phyloP scores from a whole-genome alignment of 805 yeast genomes.

The Saccharomyces cerevisiae region DNA sequence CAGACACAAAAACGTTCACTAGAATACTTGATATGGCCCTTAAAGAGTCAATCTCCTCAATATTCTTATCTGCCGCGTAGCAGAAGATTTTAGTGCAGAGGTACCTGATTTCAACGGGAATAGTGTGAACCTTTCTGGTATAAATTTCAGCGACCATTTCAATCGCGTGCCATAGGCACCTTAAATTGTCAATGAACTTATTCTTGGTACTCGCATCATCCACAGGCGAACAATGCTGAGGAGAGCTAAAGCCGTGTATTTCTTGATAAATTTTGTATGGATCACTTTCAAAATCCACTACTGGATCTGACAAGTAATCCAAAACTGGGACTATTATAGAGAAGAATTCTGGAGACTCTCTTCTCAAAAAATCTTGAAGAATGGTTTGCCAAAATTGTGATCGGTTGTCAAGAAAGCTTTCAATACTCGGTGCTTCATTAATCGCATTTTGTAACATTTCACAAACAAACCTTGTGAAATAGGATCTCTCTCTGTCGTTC shows the following conservation, averaged over 20 bases:
- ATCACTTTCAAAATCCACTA: conserved; percentile 66
- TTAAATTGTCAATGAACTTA: conserved; percentile 65
- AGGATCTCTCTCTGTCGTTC: conserved; percentile 57
- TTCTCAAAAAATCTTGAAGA: conserved; percentile 33
- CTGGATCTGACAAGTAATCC: conserved; percentile 29
- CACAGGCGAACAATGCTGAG: conserved; percentile 61
- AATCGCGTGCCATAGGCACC: conserved; percentile 61
- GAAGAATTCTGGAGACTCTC: conserved; percentile 29
- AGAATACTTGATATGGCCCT: conserved; percentile 38
- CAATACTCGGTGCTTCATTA: conserved; percentile 15
- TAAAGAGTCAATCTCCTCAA: conserved; percentile 61
- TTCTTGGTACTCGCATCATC: conserved; percentile 67
- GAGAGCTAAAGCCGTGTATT: conserved; percentile 33
- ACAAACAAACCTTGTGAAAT: conserved; percentile 51
- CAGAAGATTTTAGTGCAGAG: conserved; percentile 43
- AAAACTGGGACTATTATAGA: conserved; percentile 34
- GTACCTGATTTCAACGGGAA: conserved; percentile 52
- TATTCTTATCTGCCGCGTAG: conserved; percentile 38
- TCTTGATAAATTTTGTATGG: conserved; percentile 51
- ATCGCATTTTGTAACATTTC: conserved; percentile 38
- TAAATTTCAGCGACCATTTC: conserved; percentile 47
- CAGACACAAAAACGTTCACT: conserved; percentile 19
- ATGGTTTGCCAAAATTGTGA: conserved; percentile 38
- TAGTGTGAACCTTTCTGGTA: conserved; percentile 33
- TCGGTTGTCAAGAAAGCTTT: conserved; percentile 22